phyloP scores from a whole-genome alignment of 305 asterid species.

The Fraxinus floribunda region DNA sequence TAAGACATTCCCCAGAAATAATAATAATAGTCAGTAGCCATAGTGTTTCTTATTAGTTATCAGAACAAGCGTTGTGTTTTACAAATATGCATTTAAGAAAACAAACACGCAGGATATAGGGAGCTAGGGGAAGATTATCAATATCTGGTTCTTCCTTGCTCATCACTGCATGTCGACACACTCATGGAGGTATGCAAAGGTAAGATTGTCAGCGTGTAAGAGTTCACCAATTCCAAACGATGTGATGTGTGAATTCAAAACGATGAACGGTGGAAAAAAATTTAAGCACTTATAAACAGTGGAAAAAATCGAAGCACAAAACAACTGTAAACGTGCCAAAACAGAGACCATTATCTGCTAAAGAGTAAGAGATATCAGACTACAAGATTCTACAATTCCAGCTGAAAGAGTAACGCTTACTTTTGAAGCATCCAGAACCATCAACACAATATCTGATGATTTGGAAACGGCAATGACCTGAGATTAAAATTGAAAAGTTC shows the following conservation, averaged over 20 bases:
- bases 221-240: slow-evolving; percentile 4
- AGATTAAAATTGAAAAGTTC: slow-evolving; percentile 28
- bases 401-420: slow-evolving; percentile 48
- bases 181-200: slow-evolving; percentile 5
- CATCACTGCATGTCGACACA: neutral
- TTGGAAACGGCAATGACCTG: slow-evolving; percentile 98
- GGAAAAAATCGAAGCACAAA: neutral
- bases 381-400: slow-evolving; percentile 2
- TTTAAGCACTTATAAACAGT: neutral
- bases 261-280: neutral
- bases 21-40: neutral
- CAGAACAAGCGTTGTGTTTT: neutral
- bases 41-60: slow-evolving; percentile 12
- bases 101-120: neutral
- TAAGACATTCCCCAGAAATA: neutral
- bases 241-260: neutral
- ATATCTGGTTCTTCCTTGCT: neutral
- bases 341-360: neutral
- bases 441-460: slow-evolving; percentile 92
- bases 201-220: neutral
- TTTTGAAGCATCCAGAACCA: slow-evolving; percentile 98
- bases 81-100: neutral
- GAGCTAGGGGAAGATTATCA: neutral
- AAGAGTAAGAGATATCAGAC: neutral
- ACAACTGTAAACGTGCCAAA: neutral